Evolutionary conservation across 1,284 basidiomycete genomes (phyloP), one percentile per base, ranked within the genome.

Genomic region (Cryptococcus wingfieldii): DNA sequence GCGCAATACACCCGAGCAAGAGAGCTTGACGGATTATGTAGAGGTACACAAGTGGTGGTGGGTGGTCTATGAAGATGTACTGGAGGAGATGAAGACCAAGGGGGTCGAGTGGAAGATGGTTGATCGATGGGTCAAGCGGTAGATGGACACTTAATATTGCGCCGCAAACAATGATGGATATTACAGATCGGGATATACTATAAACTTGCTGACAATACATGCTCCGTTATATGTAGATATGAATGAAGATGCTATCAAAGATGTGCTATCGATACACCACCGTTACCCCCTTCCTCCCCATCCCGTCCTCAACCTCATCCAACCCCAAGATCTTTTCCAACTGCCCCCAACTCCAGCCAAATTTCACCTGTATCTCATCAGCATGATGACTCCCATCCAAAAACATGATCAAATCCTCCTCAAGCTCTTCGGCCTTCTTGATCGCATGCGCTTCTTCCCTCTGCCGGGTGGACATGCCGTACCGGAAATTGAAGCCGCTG

Each of bases 351-450:
- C 88, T 86, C 53, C 87, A 84, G 62, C 89, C 85, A 66, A 92
- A 92, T 50, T 72, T 80, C 18, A 89, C 87, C 58, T 88, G 89
- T 47, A 97, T 79, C 75, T 96, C 92, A 73, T 97, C 94, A 2
- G 90, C 87, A 73, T 93, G 88, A 75, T 92, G 91, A 56, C 87
- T 86, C 4, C 92, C 93, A 67, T 96, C 87, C 12, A 96, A 79
- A 55, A 89, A 75, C 5, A 79, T 65, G 23, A 84, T 68, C 39
- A 96, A 68, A 27, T 85, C 86, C 41, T 70, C 68, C 48, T 70
- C 68, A 46, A 69, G 60, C 52, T 65, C 63, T 50, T 60, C 59
- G 3, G 53, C 59, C 16, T 49, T 39, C 19, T 50, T 38, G 14
- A 55, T 25, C 16, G 53, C 50, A 13, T 55, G 55, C 23, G 59